These are phyloP conservation scores for Rhizopus delemar DNA, from an alignment of 371 early-diverging fungal species.

Conservation along the genomic window DNA sequence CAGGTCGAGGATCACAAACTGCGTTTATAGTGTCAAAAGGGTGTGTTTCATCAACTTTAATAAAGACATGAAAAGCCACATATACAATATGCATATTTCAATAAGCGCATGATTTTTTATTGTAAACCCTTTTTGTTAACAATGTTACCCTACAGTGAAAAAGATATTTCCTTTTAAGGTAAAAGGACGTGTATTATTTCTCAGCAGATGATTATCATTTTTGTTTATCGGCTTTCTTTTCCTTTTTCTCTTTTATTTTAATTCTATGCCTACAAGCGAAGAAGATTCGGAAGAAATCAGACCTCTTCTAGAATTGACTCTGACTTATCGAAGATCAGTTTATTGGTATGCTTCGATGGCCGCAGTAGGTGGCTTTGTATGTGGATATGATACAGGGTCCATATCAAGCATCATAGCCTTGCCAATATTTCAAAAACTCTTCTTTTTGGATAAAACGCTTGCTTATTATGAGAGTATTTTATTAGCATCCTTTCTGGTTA, in stretches of 20 bases:
- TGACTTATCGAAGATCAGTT: not conserved
- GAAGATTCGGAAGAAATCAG: not conserved
- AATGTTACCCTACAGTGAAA: too few species aligned
- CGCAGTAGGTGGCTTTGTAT: slow-evolving; percentile 19
- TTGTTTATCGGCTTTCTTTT: not conserved
- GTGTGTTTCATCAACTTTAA: too few species aligned
- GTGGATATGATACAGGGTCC: slow-evolving; percentile 24
- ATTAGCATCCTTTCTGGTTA: slow-evolving; percentile 41
- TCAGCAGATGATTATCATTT: not conserved
- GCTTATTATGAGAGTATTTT: slow-evolving; percentile 47
- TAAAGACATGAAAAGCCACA: too few species aligned
- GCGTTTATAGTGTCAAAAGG: too few species aligned
- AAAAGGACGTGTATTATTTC: not conserved
- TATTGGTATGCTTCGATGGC: slow-evolving; percentile 14
- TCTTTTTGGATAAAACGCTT: slow-evolving; percentile 8
- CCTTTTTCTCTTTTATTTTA: not conserved
- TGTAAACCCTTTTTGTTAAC: too few species aligned
- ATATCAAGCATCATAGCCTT: slow-evolving; percentile 20
- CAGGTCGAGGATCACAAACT: too few species aligned
- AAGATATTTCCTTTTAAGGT: not conserved
- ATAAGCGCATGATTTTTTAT: too few species aligned
- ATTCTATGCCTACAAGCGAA: too few species aligned
- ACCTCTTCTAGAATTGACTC: not conserved
- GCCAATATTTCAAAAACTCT: slow-evolving; percentile 23
- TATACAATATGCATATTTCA: too few species aligned